A percentile compares a stretch with the other conserved stretches of the same genome.
Evolutionary conservation across 2,329 filamentous ascomycete species (phyloP).

Genomic region (Cordyceps militaris): DNA sequence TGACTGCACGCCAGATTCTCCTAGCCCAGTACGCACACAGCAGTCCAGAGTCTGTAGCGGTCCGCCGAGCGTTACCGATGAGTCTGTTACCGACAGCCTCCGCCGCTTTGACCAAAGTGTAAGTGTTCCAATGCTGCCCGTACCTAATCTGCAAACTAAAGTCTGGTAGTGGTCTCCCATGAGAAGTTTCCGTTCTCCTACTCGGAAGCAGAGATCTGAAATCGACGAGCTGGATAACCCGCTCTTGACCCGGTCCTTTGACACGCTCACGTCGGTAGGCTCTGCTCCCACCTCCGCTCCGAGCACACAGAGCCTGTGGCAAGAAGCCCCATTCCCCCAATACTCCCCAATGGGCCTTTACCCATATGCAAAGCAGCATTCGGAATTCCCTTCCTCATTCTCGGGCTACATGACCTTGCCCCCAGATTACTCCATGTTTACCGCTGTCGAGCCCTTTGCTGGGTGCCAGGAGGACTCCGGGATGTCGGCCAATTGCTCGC

Average conservation of each 20-base stretch:
- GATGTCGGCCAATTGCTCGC: not conserved
- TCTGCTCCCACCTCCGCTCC: conserved; percentile 6
- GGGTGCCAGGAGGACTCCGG: not conserved
- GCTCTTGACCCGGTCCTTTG: conserved; percentile 8
- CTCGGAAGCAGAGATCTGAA: conserved; percentile 1
- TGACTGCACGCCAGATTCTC: not conserved
- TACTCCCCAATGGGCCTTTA: conserved; percentile 4
- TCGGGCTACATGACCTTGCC: conserved; percentile 6
- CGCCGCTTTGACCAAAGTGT: conserved; percentile 6
- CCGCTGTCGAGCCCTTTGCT: not conserved
- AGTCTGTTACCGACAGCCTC: conserved; percentile 6
- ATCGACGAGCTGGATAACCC: conserved; percentile 3
- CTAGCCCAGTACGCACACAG: not conserved
- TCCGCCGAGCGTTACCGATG: not conserved
- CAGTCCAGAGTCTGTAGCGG: not conserved
- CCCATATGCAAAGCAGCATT: not conserved
- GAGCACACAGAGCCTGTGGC: not conserved
- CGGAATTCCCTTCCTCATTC: not conserved
- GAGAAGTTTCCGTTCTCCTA: conserved; percentile 7
- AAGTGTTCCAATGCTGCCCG: not conserved
- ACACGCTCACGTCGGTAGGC: not conserved
- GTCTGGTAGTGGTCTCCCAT: conserved; percentile 1
- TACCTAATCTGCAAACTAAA: not conserved
- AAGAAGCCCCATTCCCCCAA: not conserved
- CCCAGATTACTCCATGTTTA: conserved; percentile 1